Evolutionary conservation across 371 early-diverging fungal species (phyloP).

Genomic region (Mortierella sp.): DNA sequence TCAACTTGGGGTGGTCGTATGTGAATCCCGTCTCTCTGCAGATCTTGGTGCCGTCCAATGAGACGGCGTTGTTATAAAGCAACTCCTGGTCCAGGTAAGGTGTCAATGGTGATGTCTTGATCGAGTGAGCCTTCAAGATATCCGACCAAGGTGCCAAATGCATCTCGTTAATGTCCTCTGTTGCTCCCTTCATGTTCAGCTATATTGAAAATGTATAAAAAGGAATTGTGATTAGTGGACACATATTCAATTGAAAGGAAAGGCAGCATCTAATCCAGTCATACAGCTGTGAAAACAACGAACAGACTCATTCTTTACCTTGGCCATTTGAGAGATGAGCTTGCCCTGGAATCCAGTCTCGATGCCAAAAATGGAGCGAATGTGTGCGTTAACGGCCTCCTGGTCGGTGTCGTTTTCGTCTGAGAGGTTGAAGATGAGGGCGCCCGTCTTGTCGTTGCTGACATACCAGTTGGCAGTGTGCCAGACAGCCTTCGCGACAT

Average conservation of each 20-base stretch:
- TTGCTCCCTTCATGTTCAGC: slow-evolving; percentile 85
- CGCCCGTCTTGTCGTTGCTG: slow-evolving; percentile 58
- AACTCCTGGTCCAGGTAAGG: slow-evolving; percentile 95
- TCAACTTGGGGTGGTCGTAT: slow-evolving; percentile 79
- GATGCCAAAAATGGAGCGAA: slow-evolving; percentile 84
- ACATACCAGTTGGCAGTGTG: slow-evolving; percentile 73
- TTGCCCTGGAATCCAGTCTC: slow-evolving; percentile 90
- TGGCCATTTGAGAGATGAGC: slow-evolving; percentile 86
- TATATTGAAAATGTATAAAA: slow-evolving; percentile 31
- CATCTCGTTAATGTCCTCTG: slow-evolving; percentile 94
- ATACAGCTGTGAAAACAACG: neutral
- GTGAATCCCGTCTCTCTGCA: slow-evolving; percentile 77
- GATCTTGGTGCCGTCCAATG: slow-evolving; percentile 85
- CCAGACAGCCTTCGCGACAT: slow-evolving; percentile 88
- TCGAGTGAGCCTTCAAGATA: slow-evolving; percentile 69
- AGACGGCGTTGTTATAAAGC: slow-evolving; percentile 85
- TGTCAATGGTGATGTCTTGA: slow-evolving; percentile 87
- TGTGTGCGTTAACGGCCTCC: slow-evolving; percentile 78
- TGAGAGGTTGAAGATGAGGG: slow-evolving; percentile 79
- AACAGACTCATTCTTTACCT: slow-evolving; percentile 63
- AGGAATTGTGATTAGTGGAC: neutral
- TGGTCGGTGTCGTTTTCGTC: slow-evolving; percentile 91
- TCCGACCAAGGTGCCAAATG: slow-evolving; percentile 87
- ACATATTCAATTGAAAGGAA: neutral
- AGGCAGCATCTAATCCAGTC: neutral